A percentile compares a stretch with the other conserved stretches of the same genome.
Evolutionary conservation across 257 asterid species (phyloP).

Genomic region (Salvia hispanica): DNA sequence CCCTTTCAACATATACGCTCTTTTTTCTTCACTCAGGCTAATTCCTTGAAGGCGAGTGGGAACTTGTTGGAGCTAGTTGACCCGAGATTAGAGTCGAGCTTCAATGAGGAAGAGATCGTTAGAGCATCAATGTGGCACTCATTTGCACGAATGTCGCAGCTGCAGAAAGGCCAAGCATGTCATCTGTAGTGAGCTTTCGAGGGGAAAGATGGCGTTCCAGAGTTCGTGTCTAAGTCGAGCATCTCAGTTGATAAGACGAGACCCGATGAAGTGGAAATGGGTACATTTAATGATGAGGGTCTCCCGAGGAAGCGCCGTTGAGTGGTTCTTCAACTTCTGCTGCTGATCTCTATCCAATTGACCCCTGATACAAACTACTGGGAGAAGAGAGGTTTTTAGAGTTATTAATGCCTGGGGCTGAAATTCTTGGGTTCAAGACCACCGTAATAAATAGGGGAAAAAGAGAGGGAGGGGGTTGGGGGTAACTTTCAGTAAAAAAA

Average conservation of each 20-base stretch:
- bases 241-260: background rate
- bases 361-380: no score
- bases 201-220: slow-evolving; percentile 37
- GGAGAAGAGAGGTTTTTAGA: no score
- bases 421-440: no score
- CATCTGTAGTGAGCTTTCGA: slow-evolving; percentile 65
- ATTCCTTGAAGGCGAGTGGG: slow-evolving; percentile 45
- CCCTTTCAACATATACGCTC: no score
- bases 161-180: slow-evolving; percentile 63
- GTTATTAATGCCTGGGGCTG: no score
- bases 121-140: slow-evolving; percentile 50
- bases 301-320: slow-evolving; percentile 49
- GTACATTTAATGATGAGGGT: slow-evolving; percentile 25
- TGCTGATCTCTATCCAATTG: slow-evolving; percentile 59
- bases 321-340: slow-evolving; percentile 44
- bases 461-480: no score
- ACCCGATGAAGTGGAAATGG: background rate
- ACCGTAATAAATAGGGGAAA: no score
- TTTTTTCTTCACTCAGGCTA: slow-evolving; percentile 41
- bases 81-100: slow-evolving; percentile 45
- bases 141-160: slow-evolving; percentile 50
- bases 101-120: slow-evolving; percentile 43
- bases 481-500: no score
- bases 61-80: slow-evolving; percentile 55
- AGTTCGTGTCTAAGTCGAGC: slow-evolving; percentile 27